Conservation (phyloP, 2,329 filamentous ascomycete genomes). For the Seiridium cupressi region DNA sequence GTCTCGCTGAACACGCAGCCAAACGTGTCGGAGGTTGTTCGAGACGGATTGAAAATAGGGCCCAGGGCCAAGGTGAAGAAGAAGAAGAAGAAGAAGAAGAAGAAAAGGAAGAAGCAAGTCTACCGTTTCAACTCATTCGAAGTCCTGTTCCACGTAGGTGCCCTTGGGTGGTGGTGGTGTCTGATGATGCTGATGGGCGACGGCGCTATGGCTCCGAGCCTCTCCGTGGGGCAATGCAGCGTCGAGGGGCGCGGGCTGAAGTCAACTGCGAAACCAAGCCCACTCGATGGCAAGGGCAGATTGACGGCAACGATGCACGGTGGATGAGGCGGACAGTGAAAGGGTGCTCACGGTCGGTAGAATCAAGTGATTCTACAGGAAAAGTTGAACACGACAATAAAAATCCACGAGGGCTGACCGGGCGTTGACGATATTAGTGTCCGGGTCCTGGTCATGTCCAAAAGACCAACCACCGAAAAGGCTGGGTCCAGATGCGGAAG, state of each 20-base stretch:
- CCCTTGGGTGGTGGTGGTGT: neutral
- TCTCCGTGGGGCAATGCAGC: neutral
- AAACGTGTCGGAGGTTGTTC: conserved; percentile 11
- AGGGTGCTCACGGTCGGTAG: neutral
- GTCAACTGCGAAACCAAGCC: too few relatives aligned
- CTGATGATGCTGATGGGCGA: conserved; percentile 5
- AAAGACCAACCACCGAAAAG: conserved; percentile 27
- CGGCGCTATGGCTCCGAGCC: conserved; percentile 1
- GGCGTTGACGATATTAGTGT: neutral
- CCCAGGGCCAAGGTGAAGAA: conserved; percentile 9
- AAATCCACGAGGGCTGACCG: neutral
- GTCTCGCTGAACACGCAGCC: neutral
- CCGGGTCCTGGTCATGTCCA: neutral
- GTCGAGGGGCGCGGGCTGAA: too few relatives aligned
- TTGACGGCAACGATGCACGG: neutral
- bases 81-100: conserved; percentile 7
- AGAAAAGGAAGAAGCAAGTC: conserved; percentile 10
- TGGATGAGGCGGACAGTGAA: neutral
- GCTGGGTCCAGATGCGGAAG: conserved; percentile 20
- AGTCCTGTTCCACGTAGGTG: conserved; percentile 13
- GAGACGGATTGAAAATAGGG: conserved; percentile 13
- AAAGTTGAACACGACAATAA: neutral
- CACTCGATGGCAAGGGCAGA: too few relatives aligned
- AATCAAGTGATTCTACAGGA: neutral
- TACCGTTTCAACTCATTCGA: conserved; percentile 24